Conservation (phyloP, 225 moss, liverwort and hornwort species). For the Physcomitrellopsis africana region DNA sequence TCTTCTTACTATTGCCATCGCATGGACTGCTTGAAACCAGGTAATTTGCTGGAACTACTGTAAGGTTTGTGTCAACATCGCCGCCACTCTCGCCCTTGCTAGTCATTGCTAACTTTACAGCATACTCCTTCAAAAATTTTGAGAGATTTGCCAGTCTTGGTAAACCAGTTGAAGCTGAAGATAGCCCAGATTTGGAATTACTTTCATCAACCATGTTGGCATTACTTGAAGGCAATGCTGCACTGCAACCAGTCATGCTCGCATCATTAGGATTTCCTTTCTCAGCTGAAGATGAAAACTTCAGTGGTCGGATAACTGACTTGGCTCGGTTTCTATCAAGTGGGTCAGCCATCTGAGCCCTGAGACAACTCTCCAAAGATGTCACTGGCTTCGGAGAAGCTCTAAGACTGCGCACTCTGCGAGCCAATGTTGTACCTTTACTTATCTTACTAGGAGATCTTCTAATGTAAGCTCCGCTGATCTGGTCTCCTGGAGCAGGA, state of each 20-base stretch:
- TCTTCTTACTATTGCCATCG: constrained; percentile 56
- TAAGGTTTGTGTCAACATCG: constrained; percentile 29
- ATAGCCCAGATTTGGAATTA: constrained; percentile 1
- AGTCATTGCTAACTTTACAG: constrained; percentile 40
- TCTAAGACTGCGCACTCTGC: constrained; percentile 29
- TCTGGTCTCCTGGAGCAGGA: constrained; percentile 29
- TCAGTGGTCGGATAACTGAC: constrained; percentile 55
- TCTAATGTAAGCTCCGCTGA: constrained; percentile 29
- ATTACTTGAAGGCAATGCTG: constrained; percentile 4
- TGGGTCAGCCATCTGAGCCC: constrained; percentile 71
- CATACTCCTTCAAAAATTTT: constrained; percentile 44
- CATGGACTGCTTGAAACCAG: constrained; percentile 40
- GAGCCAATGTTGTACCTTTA: constrained; percentile 13
- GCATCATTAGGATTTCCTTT: constrained; percentile 24
- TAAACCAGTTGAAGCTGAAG: constrained; percentile 17
- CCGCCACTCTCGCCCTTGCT: constrained; percentile 26
- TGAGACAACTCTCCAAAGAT: constrained; percentile 88
- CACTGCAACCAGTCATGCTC: constrained; percentile 14
- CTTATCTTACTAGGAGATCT: constrained; percentile 34
- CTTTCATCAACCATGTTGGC: constrained; percentile 16
- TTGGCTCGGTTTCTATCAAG: constrained; percentile 41
- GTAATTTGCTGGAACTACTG: constrained; percentile 22
- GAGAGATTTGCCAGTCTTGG: constrained; percentile 56
- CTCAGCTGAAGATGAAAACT: constrained; percentile 50
- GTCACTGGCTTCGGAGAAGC: constrained; percentile 68